Percentiles rank a stretch among this genome's conserved stretches.
phyloP scores from a whole-genome alignment of 345 rosid genomes.

The Brassica carinata region DNA sequence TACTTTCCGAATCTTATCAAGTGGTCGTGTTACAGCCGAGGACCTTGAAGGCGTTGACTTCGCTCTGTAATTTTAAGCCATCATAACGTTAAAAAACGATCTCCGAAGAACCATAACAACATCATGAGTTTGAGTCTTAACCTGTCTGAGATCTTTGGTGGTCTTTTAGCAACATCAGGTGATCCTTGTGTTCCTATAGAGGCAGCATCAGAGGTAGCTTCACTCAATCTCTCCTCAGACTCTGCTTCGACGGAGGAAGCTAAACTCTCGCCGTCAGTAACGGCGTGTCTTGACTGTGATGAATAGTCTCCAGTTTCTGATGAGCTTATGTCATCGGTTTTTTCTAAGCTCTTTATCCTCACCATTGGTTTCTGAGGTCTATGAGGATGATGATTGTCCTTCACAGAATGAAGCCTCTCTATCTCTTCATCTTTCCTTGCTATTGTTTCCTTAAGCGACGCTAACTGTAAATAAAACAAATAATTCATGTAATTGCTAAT shows the following conservation, averaged over 20 bases:
- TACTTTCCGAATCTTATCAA: slow-evolving; percentile 38
- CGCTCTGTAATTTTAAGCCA: slow-evolving; percentile 12
- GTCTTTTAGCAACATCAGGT: slow-evolving; percentile 40
- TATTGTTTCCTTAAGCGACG: slow-evolving; percentile 80
- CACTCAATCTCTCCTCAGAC: slow-evolving; percentile 46
- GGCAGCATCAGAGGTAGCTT: slow-evolving; percentile 47
- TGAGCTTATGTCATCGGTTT: slow-evolving; percentile 38
- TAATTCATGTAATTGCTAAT: neutral
- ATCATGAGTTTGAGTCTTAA: slow-evolving; percentile 18
- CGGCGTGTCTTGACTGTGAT: slow-evolving; percentile 31
- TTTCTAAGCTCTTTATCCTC: slow-evolving; percentile 42
- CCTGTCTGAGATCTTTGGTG: slow-evolving; percentile 45
- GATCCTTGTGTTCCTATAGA: slow-evolving; percentile 53
- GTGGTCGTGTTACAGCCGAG: slow-evolving; percentile 31
- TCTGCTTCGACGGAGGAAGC: slow-evolving; percentile 44
- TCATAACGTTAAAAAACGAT: neutral
- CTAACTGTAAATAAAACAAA: slow-evolving; percentile 51
- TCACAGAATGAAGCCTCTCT: slow-evolving; percentile 64
- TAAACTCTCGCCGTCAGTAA: slow-evolving; percentile 42
- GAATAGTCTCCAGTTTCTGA: slow-evolving; percentile 32
- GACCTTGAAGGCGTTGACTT: slow-evolving; percentile 29
- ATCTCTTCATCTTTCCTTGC: slow-evolving; percentile 84
- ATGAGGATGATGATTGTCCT: slow-evolving; percentile 44
- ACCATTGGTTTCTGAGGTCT: slow-evolving; percentile 31
- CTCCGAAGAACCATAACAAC: neutral